Conservation (phyloP, 2,329 filamentous ascomycete genomes). For the Trichothecium roseum region DNA sequence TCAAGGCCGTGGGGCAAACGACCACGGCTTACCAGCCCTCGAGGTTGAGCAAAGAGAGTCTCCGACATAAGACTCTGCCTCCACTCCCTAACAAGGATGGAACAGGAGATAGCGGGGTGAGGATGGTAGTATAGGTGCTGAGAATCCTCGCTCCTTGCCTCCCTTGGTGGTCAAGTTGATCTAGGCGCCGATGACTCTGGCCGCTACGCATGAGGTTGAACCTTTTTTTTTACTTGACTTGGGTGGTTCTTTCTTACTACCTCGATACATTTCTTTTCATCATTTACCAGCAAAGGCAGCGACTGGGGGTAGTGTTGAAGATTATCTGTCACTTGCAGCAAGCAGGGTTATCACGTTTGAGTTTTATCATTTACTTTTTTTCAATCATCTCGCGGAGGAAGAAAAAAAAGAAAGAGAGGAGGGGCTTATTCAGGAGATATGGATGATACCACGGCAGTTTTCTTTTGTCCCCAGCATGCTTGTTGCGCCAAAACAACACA, state of each 20-base stretch:
- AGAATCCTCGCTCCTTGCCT: slow-evolving; percentile 1
- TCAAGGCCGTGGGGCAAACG: slow-evolving; percentile 22
- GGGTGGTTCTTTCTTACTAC: too few relatives aligned
- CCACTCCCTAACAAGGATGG: slow-evolving; percentile 35
- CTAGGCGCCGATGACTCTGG: too few relatives aligned
- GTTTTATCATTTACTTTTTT: slow-evolving; percentile 5
- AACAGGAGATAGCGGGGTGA: slow-evolving; percentile 15
- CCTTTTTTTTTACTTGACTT: too few relatives aligned
- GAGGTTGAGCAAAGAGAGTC: slow-evolving; percentile 41
- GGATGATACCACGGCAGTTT: slow-evolving; percentile 3
- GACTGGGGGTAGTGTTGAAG: too few relatives aligned
- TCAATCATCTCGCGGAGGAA: slow-evolving; percentile 3
- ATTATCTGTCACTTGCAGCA: too few relatives aligned
- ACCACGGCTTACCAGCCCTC: slow-evolving; percentile 33
- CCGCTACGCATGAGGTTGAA: too few relatives aligned
- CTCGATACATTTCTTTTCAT: too few relatives aligned
- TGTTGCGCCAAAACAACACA: background rate
- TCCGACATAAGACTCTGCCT: slow-evolving; percentile 47
- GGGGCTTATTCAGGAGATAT: background rate
- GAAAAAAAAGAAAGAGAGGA: slow-evolving; percentile 1
- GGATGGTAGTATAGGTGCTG: slow-evolving; percentile 20
- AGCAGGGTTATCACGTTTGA: slow-evolving; percentile 1
- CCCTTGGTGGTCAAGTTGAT: background rate
- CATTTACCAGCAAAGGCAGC: too few relatives aligned
- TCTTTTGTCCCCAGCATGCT: slow-evolving; percentile 2